These are phyloP conservation scores for Euptelea pleiosperma DNA, from an alignment of 164 flowering plant species.

Conservation along the genomic window DNA sequence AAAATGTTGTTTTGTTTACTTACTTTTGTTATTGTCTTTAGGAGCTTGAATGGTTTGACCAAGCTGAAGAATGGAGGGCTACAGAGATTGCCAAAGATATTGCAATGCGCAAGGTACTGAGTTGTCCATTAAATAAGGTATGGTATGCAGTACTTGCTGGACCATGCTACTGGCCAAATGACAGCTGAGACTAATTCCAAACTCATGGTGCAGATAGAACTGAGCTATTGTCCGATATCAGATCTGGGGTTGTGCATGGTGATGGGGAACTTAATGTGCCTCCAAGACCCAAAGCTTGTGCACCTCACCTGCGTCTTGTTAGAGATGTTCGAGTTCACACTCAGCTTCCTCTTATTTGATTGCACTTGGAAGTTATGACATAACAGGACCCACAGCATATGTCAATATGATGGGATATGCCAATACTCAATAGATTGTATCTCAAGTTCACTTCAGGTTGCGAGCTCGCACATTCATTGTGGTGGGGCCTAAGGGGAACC, in stretches of 20 bases:
- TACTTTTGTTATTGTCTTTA: too few relatives aligned
- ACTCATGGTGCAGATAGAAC: conserved; percentile 53
- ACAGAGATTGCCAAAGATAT: too few relatives aligned
- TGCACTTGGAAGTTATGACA: conserved; percentile 84
- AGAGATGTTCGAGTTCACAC: conserved; percentile 48
- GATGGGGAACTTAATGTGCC: conserved; percentile 55
- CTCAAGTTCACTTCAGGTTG: conserved; percentile 90
- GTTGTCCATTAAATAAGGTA: too few relatives aligned
- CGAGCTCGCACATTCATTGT: conserved; percentile 92
- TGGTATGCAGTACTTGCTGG: too few relatives aligned
- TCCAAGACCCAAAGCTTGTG: conserved; percentile 65
- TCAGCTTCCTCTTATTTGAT: conserved; percentile 55
- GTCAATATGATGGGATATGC: conserved; percentile 99
- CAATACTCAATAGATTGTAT: conserved; percentile 67
- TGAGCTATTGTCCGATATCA: conserved; percentile 50
- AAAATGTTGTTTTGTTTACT: too few relatives aligned
- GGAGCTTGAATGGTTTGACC: too few relatives aligned
- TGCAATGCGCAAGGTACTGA: too few relatives aligned
- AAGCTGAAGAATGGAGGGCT: too few relatives aligned
- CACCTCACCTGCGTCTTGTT: conserved; percentile 44
- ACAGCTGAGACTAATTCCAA: too few relatives aligned
- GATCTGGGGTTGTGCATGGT: conserved; percentile 48
- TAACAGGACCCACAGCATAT: conserved; percentile 89
- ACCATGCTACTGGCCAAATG: too few relatives aligned
- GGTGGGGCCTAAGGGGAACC: conserved; percentile 70